Evolutionary conservation across 371 early-diverging fungal genomes (phyloP).

Genomic region (Mortierella sp.): DNA sequence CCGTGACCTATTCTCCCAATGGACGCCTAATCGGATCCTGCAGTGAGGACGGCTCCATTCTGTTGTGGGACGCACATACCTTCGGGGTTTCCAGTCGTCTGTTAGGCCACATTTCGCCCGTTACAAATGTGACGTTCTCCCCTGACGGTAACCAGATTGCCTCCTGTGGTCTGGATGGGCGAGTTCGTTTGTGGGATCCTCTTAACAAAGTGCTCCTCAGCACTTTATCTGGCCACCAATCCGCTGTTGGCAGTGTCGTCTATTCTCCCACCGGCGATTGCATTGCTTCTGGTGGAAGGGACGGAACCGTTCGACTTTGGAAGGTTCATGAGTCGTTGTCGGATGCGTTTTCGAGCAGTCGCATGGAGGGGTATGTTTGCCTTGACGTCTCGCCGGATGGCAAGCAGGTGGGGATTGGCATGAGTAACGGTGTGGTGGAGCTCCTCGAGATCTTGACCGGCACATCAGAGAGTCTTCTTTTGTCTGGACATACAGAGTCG

Average conservation of each 20-base stretch:
- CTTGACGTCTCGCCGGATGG: not conserved
- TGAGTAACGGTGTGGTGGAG: too few relatives aligned
- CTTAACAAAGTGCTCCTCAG: not conserved
- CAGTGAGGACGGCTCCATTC: too few relatives aligned
- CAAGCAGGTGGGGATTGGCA: too few relatives aligned
- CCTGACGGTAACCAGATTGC: too few relatives aligned
- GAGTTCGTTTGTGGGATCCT: not conserved
- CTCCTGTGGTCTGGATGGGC: not conserved
- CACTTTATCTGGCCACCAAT: not conserved
- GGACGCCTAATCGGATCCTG: not conserved
- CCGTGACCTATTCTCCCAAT: not conserved
- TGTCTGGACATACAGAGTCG: not conserved
- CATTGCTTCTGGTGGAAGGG: not conserved
- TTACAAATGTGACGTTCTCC: too few relatives aligned
- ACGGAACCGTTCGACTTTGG: not conserved
- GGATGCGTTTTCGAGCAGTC: not conserved
- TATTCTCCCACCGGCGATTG: not conserved
- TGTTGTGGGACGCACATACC: too few relatives aligned
- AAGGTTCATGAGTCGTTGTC: not conserved
- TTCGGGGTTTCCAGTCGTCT: too few relatives aligned
- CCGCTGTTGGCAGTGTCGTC: not conserved
- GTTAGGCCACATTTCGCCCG: too few relatives aligned
- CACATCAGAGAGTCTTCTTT: too few relatives aligned
- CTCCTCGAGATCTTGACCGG: too few relatives aligned
- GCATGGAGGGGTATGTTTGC: not conserved